phyloP scores from a whole-genome alignment of 768 basidiomycete genomes.

The Gloeopeniophorella convolvens region DNA sequence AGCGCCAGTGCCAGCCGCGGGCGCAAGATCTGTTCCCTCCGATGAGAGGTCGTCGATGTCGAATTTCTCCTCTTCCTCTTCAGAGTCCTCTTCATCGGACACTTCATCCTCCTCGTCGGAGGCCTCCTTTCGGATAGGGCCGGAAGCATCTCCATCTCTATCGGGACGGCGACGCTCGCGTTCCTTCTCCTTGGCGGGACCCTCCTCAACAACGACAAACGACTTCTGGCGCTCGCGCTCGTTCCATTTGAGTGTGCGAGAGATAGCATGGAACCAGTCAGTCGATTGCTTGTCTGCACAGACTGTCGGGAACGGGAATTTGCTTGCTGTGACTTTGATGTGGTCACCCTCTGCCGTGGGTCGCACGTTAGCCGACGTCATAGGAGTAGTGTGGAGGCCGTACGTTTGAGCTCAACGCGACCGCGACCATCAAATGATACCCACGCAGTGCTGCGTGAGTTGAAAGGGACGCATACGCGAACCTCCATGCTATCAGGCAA shows the following conservation, averaged over 20 bases:
- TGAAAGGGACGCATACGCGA: constrained; percentile 97
- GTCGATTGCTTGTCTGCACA: constrained; percentile 97
- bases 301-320: constrained; percentile 97
- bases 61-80: constrained; percentile 68
- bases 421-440: constrained; percentile 98
- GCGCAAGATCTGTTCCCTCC: constrained; percentile 8
- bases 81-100: constrained; percentile 43
- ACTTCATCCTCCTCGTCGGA: constrained; percentile 29
- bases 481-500: constrained; percentile 98
- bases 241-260: constrained; percentile 97
- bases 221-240: constrained; percentile 98
- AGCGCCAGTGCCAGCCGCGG: not conserved
- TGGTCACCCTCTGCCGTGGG: constrained; percentile 85
- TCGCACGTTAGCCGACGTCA: constrained; percentile 5
- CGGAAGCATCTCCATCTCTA: not conserved
- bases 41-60: constrained; percentile 83
- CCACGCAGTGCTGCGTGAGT: constrained; percentile 97
- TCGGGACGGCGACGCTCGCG: not conserved
- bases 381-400: constrained; percentile 28
- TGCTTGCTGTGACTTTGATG: constrained; percentile 95
- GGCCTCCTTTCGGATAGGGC: constrained; percentile 17
- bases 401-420: constrained; percentile 91
- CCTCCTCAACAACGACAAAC: constrained; percentile 96
- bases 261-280: constrained; percentile 98
- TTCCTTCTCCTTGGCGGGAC: constrained; percentile 38